Evolutionary conservation across 345 rosid genomes (phyloP), one percentile per base, ranked within the genome.

Genomic region (Aurinia saxatilis): DNA sequence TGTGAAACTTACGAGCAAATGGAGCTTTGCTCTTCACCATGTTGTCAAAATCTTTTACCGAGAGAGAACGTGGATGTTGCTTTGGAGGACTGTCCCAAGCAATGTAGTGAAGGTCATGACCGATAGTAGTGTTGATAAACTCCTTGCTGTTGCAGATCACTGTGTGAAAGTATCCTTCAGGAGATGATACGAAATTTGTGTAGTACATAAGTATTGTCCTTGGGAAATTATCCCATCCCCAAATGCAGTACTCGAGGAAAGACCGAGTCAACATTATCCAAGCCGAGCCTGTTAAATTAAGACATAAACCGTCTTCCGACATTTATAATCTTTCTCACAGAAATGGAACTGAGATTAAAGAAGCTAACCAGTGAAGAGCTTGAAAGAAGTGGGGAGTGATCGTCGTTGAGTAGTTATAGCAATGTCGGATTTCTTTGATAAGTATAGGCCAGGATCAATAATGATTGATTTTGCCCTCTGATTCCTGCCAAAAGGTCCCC

Each of bases 111-210:
- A 91, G 91, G 70, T 91, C 98, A 10, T 87, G 95, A 57, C 96
- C 63, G 6, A 87, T 77, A 5, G 91, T 82, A 1, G 93, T 82
- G 69, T 55, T 67, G 48, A 72, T 74, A 70, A 82, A 91, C 65
- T 82, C 82, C 29, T 81, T 82, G 10, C 68, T 73, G 71, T 82
- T 85, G 82, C 98, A 91, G 34, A 87, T 79, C 53, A 91, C 86
- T 6, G 98, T 91, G 66, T 91, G 96, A 72, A 91, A 91, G 66
- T 91, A 91, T n/a, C 98, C 98, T 82, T 87, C 98, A 2, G 98
- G 96, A 13, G 98, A 91, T 46, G 96, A 91, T 10, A 91, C 57
- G 30, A 91, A 91, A 63, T 85, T 91, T 3, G 91, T 79, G 63
- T 91, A 87, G 64, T 91, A 87, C 98, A 87, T 82, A 27, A 91